A percentile compares a stretch with the other conserved stretches of the same genome.
Evolutionary conservation across 257 asterid species (phyloP).

Genomic region (Primulina tabacum): DNA sequence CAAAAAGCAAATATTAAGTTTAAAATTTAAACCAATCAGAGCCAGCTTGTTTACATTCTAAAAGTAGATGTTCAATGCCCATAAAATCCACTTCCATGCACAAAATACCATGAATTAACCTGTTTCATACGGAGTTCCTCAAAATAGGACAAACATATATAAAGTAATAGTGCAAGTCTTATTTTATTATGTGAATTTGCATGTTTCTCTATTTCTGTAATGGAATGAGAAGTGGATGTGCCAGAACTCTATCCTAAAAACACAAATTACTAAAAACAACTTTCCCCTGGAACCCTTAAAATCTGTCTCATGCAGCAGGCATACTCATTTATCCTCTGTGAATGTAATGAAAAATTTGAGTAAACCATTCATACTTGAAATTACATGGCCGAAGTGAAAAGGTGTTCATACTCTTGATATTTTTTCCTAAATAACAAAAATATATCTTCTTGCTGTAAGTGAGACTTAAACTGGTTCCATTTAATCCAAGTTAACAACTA

Average conservation of each 20-base stretch:
- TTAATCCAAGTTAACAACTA: not conserved
- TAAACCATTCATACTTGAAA: not conserved
- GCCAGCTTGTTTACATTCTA: not conserved
- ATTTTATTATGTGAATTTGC: not conserved
- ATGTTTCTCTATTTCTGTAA: not conserved
- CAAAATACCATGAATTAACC: not conserved
- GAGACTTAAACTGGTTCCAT: not conserved
- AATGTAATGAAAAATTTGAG: too few relatives aligned
- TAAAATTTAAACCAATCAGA: not conserved
- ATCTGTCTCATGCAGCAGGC: not conserved
- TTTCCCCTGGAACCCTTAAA: not conserved
- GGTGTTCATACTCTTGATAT: not conserved
- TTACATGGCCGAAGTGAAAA: not conserved
- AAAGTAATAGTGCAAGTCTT: not conserved
- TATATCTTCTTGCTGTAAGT: not conserved
- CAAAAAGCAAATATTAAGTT: constrained; percentile 15
- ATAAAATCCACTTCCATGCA: not conserved
- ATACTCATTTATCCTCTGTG: not conserved
- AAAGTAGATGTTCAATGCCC: not conserved
- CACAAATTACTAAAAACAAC: not conserved
- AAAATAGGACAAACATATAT: not conserved
- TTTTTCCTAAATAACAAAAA: not conserved
- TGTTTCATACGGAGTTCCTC: not conserved
- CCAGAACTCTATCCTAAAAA: not conserved
- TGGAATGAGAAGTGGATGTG: not conserved